phyloP scores from a whole-genome alignment of 345 rosid genomes.

The Gossypium australe region DNA sequence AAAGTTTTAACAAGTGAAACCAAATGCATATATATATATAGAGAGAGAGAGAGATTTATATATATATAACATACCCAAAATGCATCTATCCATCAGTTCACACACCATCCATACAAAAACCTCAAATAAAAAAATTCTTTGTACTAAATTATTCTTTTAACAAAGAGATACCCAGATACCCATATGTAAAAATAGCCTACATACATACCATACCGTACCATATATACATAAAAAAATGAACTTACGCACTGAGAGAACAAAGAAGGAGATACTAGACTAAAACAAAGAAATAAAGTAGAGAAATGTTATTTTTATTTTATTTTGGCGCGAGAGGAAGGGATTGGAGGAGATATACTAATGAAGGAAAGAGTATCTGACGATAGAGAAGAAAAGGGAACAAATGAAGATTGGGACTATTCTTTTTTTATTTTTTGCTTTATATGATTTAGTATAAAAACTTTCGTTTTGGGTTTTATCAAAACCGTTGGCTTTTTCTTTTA shows the following conservation, averaged over 20 bases:
- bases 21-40: neutral
- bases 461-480: neutral
- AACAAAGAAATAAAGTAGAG: neutral
- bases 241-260: too few species aligned
- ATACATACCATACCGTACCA: neutral
- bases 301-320: neutral
- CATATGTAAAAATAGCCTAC: neutral
- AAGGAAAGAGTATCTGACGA: neutral
- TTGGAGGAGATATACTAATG: neutral
- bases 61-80: neutral
- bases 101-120: neutral
- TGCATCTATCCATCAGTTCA: too few species aligned
- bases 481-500: neutral
- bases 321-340: slow-evolving; percentile 14
- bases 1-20: neutral
- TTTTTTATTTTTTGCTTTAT: too few species aligned
- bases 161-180: neutral
- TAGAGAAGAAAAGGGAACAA: neutral
- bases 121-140: neutral
- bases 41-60: too few species aligned
- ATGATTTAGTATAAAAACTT: neutral
- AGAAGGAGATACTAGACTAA: neutral
- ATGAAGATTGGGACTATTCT: neutral
- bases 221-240: neutral
- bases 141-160: neutral